phyloP scores from a whole-genome alignment of 148 eudicot species.

The Gaultheria prostrata region DNA sequence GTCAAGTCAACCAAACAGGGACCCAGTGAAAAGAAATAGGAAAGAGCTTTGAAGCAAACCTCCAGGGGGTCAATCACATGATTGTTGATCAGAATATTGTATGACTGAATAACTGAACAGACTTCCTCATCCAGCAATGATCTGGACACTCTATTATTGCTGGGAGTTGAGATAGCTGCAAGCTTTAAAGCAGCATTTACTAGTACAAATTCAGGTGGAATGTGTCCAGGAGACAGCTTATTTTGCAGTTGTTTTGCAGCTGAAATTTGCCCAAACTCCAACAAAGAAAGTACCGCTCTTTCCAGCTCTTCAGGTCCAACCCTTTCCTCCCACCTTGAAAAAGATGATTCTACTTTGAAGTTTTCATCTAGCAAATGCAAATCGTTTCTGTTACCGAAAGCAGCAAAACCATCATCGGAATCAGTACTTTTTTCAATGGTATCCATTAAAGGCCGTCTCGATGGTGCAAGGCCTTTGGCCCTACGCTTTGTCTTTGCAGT shows the following conservation, averaged over 20 bases:
- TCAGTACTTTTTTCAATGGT: conserved; percentile 46
- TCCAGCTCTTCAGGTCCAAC: conserved; percentile 87
- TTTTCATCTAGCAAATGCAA: conserved; percentile 48
- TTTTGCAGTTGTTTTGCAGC: conserved; percentile 95
- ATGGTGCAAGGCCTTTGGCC: conserved; percentile 54
- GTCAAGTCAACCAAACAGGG: background rate
- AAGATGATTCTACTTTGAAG: conserved; percentile 52
- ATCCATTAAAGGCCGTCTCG: conserved; percentile 55
- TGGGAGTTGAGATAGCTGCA: conserved; percentile 81
- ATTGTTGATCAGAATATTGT: conserved; percentile 42
- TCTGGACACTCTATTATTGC: conserved; percentile 38
- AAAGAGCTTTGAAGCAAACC: conserved; percentile 35
- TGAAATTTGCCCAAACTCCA: conserved; percentile 91
- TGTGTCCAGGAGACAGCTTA: conserved; percentile 67
- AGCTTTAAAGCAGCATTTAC: conserved; percentile 79
- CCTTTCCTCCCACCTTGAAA: conserved; percentile 93
- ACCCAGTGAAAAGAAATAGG: background rate
- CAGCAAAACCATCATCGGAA: conserved; percentile 44
- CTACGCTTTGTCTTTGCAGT: conserved; percentile 62
- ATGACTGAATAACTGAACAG: conserved; percentile 53
- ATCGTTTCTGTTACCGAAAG: conserved; percentile 40
- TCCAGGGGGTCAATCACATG: conserved; percentile 60
- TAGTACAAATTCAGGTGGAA: conserved; percentile 65
- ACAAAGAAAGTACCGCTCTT: conserved; percentile 86
- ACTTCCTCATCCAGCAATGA: conserved; percentile 72